Percentiles rank a stretch among this genome's conserved stretches.
These are phyloP conservation scores for Adansonia gregorii DNA, from an alignment of 441 rosid genomes.

Conservation along the genomic window DNA sequence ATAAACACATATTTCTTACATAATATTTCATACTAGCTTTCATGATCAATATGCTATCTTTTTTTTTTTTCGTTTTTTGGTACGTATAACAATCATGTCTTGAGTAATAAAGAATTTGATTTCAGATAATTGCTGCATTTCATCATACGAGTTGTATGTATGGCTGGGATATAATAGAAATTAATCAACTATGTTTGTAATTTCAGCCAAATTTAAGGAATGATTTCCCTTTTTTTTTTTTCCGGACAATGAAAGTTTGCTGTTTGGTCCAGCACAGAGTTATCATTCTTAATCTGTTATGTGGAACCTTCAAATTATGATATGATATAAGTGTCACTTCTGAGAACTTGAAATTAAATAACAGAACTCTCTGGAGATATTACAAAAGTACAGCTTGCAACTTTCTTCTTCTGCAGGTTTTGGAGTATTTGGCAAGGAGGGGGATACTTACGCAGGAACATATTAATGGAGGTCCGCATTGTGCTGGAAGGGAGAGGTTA, in stretches of 20 bases:
- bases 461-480: conserved; percentile 82
- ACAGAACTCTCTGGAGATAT: conserved; percentile 15
- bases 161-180: background rate
- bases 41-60: background rate
- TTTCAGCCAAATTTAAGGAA: background rate
- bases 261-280: background rate
- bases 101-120: background rate
- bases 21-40: background rate
- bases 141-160: background rate
- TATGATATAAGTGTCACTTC: background rate
- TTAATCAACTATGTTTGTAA: background rate
- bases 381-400: conserved; percentile 26
- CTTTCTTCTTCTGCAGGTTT: conserved; percentile 57
- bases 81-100: background rate
- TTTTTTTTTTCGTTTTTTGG: background rate
- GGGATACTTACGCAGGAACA: conserved; percentile 80
- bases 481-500: conserved; percentile 90
- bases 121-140: background rate
- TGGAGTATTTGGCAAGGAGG: conserved; percentile 84
- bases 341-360: conserved; percentile 14
- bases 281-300: conserved; percentile 4
- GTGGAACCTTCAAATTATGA: conserved; percentile 17
- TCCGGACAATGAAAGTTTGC: background rate
- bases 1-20: background rate
- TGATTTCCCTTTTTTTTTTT: background rate